Evolutionary conservation across 345 rosid species (phyloP), one percentile per base, ranked within the genome.

Genomic region (Pistacia vera): DNA sequence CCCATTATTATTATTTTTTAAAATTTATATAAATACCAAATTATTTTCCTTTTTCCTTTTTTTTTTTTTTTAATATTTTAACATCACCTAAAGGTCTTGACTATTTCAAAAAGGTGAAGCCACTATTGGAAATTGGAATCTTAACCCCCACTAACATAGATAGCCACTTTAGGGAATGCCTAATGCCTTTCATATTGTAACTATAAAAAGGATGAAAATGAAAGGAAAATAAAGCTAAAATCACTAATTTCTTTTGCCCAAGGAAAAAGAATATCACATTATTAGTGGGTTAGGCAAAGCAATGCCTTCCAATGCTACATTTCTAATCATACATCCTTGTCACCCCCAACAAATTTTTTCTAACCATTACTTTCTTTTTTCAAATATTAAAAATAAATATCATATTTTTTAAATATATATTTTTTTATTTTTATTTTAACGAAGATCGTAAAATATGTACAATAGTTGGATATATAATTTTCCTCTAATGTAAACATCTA

Each of bases 271-370:
- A 30, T 2, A 46, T 72, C 58, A 44, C 28, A 60, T 60, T 72
- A 41, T 60, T 46, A 59, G 75, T 46, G 67, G 74, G 58, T 46
- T 60, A 46, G 75, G 38, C 75, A 46, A 60, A 41, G 2, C 46
- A 56, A 5, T 41, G 1, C 33, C 33, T 30, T 30, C 33, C 33
- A 30, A 30, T 30, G 33, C 33, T 30, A 30, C 33, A 30, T 30
- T 30, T 30, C 33, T 30, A 30, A 1, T 30, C 33, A 2, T 30
- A 30, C 33, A 30, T 30, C 33, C 33, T 30, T 30, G 33, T 30
- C 33, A 30, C 2, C 33, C 33, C 33, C 33, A 30, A 30, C 33
- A 30, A 2, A 30, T 30, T 30, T 30, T 30, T 30, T 30, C 2
- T 30, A 30, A 30, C 33, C 33, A 30, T 30, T 30, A 30, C 33